Percentiles rank a stretch among this genome's conserved stretches.
Conservation (phyloP, 305 asterid species). For the Nicotiana rustica region DNA sequence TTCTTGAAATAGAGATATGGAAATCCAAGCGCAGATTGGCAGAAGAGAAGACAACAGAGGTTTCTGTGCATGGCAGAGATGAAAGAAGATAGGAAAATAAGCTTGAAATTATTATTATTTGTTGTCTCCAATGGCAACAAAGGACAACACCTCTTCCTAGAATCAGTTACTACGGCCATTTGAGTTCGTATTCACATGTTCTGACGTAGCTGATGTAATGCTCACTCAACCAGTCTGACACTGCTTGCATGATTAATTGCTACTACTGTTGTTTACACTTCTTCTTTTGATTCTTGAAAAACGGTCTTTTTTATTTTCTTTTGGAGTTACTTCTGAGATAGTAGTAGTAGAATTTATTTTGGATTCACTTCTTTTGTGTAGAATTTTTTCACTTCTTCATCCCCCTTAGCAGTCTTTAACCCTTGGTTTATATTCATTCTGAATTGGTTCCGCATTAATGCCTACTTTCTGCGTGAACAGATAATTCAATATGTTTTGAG, state of each 20-base stretch:
- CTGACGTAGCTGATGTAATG: conserved; percentile 2
- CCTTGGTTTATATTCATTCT: neutral
- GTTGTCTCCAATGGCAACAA: neutral
- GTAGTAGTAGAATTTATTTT: neutral
- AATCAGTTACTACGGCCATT: too few species aligned
- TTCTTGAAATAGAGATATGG: conserved; percentile 9
- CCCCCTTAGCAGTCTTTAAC: neutral
- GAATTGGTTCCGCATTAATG: neutral
- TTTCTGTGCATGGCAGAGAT: neutral
- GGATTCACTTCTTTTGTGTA: neutral
- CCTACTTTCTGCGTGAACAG: neutral
- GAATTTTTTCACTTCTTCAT: neutral
- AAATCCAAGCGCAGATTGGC: conserved; percentile 13
- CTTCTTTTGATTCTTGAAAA: neutral
- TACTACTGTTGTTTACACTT: neutral
- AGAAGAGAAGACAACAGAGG: neutral
- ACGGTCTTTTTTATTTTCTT: neutral
- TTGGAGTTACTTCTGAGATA: neutral
- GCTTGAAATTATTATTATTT: neutral
- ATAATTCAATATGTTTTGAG: neutral
- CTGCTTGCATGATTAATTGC: neutral
- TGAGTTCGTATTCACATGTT: too few species aligned
- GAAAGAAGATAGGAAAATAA: too few species aligned
- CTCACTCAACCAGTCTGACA: neutral
- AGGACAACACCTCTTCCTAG: conserved; percentile 3